Conservation (phyloP, 306 rosid genomes). For the Lathyrus tuberosus region DNA sequence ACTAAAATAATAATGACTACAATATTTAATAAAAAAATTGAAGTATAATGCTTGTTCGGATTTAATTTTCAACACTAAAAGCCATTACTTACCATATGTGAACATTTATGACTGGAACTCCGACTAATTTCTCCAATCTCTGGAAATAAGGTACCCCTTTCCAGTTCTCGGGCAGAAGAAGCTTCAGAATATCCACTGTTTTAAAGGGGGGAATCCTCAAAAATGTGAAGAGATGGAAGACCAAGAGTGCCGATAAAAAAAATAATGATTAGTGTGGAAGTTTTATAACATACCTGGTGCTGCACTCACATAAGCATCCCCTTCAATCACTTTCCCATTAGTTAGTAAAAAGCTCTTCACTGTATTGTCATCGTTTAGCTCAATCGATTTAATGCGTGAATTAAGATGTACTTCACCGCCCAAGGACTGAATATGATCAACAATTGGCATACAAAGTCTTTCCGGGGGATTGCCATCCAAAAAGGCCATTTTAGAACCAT, state of each 20-base stretch:
- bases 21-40: constrained; percentile 4
- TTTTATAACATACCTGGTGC: constrained; percentile 71
- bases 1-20: constrained; percentile 22
- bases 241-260: constrained; percentile 13
- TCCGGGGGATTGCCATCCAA: constrained; percentile 97
- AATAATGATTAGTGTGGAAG: constrained; percentile 9
- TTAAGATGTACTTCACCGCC: constrained; percentile 91
- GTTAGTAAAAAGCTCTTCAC: constrained; percentile 71
- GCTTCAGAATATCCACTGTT: constrained; percentile 93
- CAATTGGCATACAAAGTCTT: constrained; percentile 95
- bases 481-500: constrained; percentile 99
- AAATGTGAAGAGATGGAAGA: constrained; percentile 37
- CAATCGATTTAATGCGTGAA: constrained; percentile 82
- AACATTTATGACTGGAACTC: constrained; percentile 94
- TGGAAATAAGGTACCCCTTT: constrained; percentile 87
- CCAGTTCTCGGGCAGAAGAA: constrained; percentile 85
- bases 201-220: constrained; percentile 24
- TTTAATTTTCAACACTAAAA: constrained; percentile 27
- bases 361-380: constrained; percentile 80
- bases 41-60: constrained; percentile 6
- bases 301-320: constrained; percentile 87
- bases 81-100: constrained; percentile 81
- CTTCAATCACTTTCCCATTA: constrained; percentile 76
- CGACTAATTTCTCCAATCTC: constrained; percentile 87
- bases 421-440: constrained; percentile 75